A percentile compares a stretch with the other conserved stretches of the same genome.
Evolutionary conservation across 1,284 basidiomycete species (phyloP).

Genomic region (Volvariella volvacea): DNA sequence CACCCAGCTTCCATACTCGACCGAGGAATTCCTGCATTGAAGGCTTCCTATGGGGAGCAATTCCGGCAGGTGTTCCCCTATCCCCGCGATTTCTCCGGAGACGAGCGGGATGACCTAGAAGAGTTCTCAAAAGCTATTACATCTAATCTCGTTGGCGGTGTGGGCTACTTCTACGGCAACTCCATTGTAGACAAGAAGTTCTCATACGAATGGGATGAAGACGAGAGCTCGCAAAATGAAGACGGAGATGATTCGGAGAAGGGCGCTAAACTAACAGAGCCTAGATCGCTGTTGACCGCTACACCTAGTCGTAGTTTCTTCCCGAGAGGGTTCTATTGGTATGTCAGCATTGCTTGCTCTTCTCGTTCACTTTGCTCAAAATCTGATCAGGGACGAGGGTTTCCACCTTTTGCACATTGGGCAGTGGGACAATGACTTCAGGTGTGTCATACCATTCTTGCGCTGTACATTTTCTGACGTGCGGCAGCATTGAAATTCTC

Average conservation of each 20-base stretch:
- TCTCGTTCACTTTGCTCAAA: constrained; percentile 2
- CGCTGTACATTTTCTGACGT: constrained; percentile 2
- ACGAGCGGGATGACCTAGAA: constrained; percentile 44
- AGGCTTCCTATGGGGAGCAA: constrained; percentile 54
- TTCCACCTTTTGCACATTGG: constrained; percentile 91
- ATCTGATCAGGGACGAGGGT: constrained; percentile 76
- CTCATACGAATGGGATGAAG: constrained; percentile 85
- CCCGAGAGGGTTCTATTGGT: constrained; percentile 96
- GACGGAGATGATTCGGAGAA: constrained; percentile 34
- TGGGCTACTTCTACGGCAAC: constrained; percentile 92
- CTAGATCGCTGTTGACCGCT: constrained; percentile 78
- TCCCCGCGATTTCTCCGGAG: constrained; percentile 43
- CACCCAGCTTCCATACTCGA: constrained; percentile 50
- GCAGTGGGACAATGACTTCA: constrained; percentile 88
- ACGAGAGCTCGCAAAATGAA: constrained; percentile 46
- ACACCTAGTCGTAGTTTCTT: constrained; percentile 95
- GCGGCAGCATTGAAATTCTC: constrained; percentile 73
- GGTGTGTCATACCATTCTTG: constrained; percentile 31
- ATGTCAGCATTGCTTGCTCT: constrained; percentile 10
- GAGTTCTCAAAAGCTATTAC: constrained; percentile 84
- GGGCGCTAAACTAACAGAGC: constrained; percentile 66
- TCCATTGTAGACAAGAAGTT: constrained; percentile 84
- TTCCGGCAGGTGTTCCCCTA: constrained; percentile 70
- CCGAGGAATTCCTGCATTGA: constrained; percentile 63
- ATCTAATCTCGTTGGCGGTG: constrained; percentile 84